Evolutionary conservation across 1,284 basidiomycete species (phyloP), one percentile per base, ranked within the genome.

Genomic region (Austropuccinia psidii): DNA sequence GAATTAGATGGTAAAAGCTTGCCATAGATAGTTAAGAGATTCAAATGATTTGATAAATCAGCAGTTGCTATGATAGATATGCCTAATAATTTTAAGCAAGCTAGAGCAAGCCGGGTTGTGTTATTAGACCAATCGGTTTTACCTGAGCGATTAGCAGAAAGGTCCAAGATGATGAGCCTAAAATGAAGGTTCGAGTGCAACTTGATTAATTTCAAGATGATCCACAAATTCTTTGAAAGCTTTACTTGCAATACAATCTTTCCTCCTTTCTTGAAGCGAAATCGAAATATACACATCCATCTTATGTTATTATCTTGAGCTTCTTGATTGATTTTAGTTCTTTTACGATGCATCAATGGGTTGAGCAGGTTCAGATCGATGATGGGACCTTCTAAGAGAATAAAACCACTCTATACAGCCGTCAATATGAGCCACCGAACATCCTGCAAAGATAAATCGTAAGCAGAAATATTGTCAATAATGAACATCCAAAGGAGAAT

Each of bases 101-200:
- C 41, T 31, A 70, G 43, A n/a, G 68, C 68, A 24, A 21, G 41
- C 13, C 39, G 41, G 43, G 54, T 60, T 19, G 68, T 69, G 5
- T 69, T 39, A 55, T 43, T 57, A 27, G 66, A 69, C 66, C 66
- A 69, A 21, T 69, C 54, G 11, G 66, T 69, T 21, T 29, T 47
- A 13, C 66, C 66, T 0, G 52, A 55, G 54, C 52, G 52, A 45
- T 69, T 24, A 39, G 66, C 66, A 21, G 39, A 27, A n/a, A 69
- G 54, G 47, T 69, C 66, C 6, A 35, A 57, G 54, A 58, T 57
- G 54, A 69, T 69, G 41, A 47, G 11, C 31, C 66, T 69, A 29
- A 69, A 69, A 47, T 21, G 29, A 50, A 4, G 66, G 66, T 24
- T 69, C 66, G 27, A 69, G 33, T 27, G 41, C 54, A 35, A 27